Conservation (phyloP, 129 eudicot genomes). For the Flaveria linearis region DNA sequence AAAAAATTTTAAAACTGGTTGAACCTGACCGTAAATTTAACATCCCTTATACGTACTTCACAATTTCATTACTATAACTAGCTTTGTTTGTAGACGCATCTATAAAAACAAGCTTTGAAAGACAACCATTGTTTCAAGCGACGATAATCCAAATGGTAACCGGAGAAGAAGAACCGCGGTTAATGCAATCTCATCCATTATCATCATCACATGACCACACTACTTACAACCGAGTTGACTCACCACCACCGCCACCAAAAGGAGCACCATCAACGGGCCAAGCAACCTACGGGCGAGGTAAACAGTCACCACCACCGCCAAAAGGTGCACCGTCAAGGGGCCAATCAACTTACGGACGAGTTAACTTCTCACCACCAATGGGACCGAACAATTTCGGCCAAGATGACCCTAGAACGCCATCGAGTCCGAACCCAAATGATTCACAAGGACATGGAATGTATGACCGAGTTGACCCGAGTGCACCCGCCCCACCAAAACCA, state of each 20-base stretch:
- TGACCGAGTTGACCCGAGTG: neutral
- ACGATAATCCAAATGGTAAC: constrained; percentile 1
- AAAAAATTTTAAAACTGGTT: too few relatives aligned
- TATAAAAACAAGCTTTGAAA: neutral
- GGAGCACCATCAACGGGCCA: constrained; percentile 1
- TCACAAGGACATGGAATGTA: neutral
- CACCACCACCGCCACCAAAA: neutral
- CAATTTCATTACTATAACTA: neutral
- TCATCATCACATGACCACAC: constrained; percentile 2
- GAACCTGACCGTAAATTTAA: too few relatives aligned
- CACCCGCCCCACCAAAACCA: constrained; percentile 16
- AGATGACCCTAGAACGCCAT: neutral
- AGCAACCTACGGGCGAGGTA: neutral
- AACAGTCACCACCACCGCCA: constrained; percentile 8
- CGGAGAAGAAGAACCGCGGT: neutral
- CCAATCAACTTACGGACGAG: neutral
- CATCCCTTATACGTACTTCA: too few relatives aligned
- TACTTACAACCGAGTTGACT: neutral
- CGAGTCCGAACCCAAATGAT: constrained; percentile 15
- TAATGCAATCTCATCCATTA: neutral
- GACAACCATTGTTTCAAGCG: neutral
- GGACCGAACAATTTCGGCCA: neutral
- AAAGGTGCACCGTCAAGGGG: neutral
- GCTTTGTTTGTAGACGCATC: constrained; percentile 13
- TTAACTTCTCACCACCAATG: constrained; percentile 6